These are phyloP conservation scores for Lotus japonicus DNA, from an alignment of 306 rosid species.

Conservation along the genomic window DNA sequence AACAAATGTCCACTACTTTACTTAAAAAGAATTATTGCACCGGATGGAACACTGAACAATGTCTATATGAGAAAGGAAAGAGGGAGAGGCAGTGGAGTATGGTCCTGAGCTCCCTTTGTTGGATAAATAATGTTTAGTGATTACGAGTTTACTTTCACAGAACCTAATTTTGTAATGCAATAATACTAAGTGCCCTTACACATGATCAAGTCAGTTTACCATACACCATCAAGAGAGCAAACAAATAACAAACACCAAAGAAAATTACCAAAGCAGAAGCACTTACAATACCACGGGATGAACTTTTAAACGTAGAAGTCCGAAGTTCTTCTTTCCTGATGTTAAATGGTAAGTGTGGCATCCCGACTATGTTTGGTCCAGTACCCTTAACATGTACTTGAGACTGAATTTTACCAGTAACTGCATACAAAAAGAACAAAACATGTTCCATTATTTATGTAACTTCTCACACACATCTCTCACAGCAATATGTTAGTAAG, in stretches of 20 bases:
- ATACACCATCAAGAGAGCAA: background rate
- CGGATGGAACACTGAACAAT: background rate
- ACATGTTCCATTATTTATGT: background rate
- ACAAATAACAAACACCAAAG: background rate
- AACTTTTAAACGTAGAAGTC: conserved; percentile 23
- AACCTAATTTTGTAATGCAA: background rate
- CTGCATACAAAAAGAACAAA: conserved; percentile 16
- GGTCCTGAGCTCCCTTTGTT: background rate
- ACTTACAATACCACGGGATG: conserved; percentile 29
- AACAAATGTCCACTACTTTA: background rate
- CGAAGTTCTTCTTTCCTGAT: conserved; percentile 20
- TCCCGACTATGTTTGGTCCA: conserved; percentile 23
- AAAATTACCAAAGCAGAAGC: conserved; percentile 53
- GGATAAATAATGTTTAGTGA: background rate
- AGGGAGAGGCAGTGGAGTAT: background rate
- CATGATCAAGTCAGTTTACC: background rate
- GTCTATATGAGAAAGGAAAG: background rate
- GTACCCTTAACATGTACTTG: background rate
- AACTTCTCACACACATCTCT: background rate
- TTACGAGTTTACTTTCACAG: background rate
- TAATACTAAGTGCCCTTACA: background rate
- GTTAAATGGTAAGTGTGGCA: conserved; percentile 27
- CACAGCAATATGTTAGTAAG: background rate
- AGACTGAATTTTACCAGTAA: conserved; percentile 13
- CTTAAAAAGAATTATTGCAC: background rate